phyloP scores from a whole-genome alignment of 1,284 basidiomycete genomes.

The Fomitopsis pinicola region DNA sequence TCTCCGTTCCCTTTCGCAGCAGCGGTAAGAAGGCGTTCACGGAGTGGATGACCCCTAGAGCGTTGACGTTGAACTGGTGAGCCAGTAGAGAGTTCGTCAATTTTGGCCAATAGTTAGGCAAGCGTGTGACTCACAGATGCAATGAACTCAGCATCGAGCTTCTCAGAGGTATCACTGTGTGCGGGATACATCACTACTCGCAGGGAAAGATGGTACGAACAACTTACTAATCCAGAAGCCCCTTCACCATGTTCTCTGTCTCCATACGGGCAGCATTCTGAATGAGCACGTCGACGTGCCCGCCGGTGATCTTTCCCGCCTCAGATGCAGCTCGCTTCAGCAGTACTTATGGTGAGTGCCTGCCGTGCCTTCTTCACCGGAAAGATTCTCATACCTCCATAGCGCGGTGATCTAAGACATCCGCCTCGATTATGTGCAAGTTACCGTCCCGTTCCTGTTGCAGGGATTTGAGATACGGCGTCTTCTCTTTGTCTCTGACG shows the following conservation, averaged over 20 bases:
- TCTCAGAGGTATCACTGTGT: slow-evolving; percentile 8
- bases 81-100: background rate
- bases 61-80: slow-evolving; percentile 31
- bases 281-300: slow-evolving; percentile 27
- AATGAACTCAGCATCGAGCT: slow-evolving; percentile 13
- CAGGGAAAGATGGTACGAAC: too few relatives aligned
- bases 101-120: too few relatives aligned
- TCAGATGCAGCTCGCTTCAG: slow-evolving; percentile 11
- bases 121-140: slow-evolving; percentile 2
- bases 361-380: background rate
- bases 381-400: slow-evolving; percentile 14
- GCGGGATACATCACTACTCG: background rate
- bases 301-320: slow-evolving; percentile 20
- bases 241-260: background rate
- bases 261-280: slow-evolving; percentile 23
- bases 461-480: slow-evolving; percentile 10
- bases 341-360: too few relatives aligned
- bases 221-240: slow-evolving; percentile 11
- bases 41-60: slow-evolving; percentile 32
- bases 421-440: slow-evolving; percentile 22
- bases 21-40: slow-evolving; percentile 35
- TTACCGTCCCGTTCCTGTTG: slow-evolving; percentile 16
- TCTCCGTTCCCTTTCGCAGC: slow-evolving; percentile 28
- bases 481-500: slow-evolving; percentile 16
- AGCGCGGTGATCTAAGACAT: slow-evolving; percentile 17